These are phyloP conservation scores for Suillus hirtellus DNA, from an alignment of 768 basidiomycete species.

Conservation along the genomic window DNA sequence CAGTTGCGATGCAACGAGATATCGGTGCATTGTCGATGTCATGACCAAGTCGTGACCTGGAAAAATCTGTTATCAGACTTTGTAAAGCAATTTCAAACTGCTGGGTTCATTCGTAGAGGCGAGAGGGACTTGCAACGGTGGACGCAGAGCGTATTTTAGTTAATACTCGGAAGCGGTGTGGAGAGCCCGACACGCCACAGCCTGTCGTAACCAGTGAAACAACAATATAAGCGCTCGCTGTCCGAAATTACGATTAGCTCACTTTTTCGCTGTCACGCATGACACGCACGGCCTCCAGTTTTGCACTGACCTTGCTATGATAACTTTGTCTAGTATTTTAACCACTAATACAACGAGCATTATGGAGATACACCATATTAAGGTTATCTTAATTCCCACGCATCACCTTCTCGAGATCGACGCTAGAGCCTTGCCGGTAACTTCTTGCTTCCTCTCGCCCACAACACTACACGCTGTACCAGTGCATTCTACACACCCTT, in stretches of 20 bases:
- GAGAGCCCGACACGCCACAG: conserved; percentile 7
- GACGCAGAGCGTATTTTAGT: background rate
- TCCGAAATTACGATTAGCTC: background rate
- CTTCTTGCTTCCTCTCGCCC: conserved; percentile 9
- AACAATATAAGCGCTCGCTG: background rate
- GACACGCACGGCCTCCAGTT: background rate
- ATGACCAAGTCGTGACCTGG: conserved; percentile 4
- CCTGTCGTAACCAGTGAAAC: background rate
- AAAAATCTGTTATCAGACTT: conserved; percentile 3
- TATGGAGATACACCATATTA: background rate
- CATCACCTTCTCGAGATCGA: conserved; percentile 1
- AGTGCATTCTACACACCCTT: background rate
- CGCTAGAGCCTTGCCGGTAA: background rate
- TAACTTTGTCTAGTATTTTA: background rate
- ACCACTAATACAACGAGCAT: background rate
- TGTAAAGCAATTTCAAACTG: conserved; percentile 6
- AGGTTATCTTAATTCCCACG: background rate
- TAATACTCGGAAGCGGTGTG: background rate
- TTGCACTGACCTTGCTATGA: background rate
- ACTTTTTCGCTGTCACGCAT: background rate
- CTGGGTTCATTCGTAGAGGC: conserved; percentile 14
- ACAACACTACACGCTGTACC: conserved; percentile 3
- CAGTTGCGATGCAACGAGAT: conserved; percentile 1
- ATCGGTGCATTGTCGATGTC: conserved; percentile 14
- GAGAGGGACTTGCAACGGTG: conserved; percentile 1